phyloP scores from a whole-genome alignment of 2,329 filamentous ascomycete genomes.

The Capronia coronata region DNA sequence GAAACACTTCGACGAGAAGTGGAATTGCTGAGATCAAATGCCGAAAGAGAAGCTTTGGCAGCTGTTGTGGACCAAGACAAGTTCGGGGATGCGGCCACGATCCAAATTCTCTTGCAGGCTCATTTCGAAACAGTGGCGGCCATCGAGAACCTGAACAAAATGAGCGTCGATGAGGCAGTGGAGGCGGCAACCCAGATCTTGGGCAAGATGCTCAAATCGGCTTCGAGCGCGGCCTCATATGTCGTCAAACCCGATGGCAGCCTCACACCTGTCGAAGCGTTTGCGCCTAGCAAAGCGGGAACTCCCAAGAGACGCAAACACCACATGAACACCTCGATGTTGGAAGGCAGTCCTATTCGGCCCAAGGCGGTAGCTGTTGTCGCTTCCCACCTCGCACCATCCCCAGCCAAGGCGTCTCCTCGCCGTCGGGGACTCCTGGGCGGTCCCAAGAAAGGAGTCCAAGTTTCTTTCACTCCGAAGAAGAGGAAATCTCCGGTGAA shows the following conservation, averaged over 20 bases:
- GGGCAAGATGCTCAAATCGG: slow-evolving; percentile 68
- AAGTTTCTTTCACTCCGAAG: slow-evolving; percentile 64
- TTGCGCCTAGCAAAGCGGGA: slow-evolving; percentile 63
- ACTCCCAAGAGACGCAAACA: slow-evolving; percentile 67
- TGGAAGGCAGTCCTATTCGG: slow-evolving; percentile 44
- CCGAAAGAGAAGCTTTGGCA: slow-evolving; percentile 69
- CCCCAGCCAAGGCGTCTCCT: slow-evolving; percentile 72
- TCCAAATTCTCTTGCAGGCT: slow-evolving; percentile 78
- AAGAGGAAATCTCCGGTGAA: slow-evolving; percentile 63
- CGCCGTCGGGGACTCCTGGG: slow-evolving; percentile 63
- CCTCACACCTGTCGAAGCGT: slow-evolving; percentile 49
- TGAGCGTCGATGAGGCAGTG: slow-evolving; percentile 79
- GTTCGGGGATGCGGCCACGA: slow-evolving; percentile 64
- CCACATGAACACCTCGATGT: slow-evolving; percentile 31
- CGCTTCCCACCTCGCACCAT: slow-evolving; percentile 37
- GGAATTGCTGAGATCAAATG: slow-evolving; percentile 75
- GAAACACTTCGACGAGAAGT: slow-evolving; percentile 71
- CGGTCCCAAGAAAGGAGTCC: slow-evolving; percentile 61
- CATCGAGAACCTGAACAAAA: slow-evolving; percentile 70
- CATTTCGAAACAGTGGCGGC: slow-evolving; percentile 88
- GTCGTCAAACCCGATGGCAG: slow-evolving; percentile 85
- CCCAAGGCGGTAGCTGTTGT: slow-evolving; percentile 38
- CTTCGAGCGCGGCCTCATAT: slow-evolving; percentile 67
- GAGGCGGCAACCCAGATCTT: slow-evolving; percentile 71
- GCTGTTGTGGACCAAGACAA: slow-evolving; percentile 80